These are phyloP conservation scores for Fusarium haematococcum DNA, from an alignment of 2,329 filamentous ascomycete species.

Conservation along the genomic window DNA sequence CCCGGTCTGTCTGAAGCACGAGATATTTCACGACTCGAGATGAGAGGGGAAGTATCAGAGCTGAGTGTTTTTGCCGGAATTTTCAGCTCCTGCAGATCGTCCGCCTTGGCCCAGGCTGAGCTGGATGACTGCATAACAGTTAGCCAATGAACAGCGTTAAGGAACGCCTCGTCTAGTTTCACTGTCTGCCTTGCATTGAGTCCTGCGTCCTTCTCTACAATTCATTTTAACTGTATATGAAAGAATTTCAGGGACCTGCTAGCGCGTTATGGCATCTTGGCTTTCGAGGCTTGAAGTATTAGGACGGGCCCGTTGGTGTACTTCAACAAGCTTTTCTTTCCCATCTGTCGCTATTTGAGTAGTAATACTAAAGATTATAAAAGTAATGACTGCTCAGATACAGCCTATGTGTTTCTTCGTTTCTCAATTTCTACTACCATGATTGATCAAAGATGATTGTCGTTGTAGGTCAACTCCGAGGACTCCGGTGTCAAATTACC, in stretches of 20 bases:
- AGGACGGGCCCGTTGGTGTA: neutral
- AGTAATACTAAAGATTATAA: neutral
- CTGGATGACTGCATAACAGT: neutral
- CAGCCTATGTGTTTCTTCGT: neutral
- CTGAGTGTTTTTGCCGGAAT: neutral
- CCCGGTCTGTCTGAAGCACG: neutral
- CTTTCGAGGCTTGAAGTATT: neutral
- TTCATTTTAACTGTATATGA: neutral
- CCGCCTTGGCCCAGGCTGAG: neutral
- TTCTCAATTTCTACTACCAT: neutral
- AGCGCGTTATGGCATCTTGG: neutral
- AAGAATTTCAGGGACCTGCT: neutral
- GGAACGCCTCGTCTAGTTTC: neutral
- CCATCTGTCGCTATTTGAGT: neutral
- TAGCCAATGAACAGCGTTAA: neutral
- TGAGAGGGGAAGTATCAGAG: neutral
- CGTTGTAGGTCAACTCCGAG: slow-evolving; percentile 9
- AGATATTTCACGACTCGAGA: neutral
- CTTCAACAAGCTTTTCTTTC: neutral
- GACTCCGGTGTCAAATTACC: slow-evolving; percentile 24
- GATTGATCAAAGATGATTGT: neutral
- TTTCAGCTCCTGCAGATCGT: neutral
- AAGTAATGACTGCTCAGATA: neutral
- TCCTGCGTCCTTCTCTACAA: neutral
- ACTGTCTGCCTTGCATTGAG: neutral